phyloP scores from a whole-genome alignment of 108 stramenopile species.

The Ochromonas danica region DNA sequence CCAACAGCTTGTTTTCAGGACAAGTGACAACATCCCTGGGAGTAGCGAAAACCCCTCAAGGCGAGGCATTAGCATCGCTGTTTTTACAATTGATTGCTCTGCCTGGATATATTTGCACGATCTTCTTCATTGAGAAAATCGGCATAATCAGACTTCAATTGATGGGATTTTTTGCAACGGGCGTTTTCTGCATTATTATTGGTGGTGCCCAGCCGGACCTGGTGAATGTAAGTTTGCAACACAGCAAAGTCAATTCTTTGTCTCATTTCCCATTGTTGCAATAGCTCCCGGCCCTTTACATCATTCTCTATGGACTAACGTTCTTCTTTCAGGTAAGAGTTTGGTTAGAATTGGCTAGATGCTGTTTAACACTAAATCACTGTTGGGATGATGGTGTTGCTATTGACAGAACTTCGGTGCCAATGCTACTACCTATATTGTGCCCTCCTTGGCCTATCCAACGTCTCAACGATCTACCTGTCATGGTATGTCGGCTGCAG shows the following conservation, averaged over 20 bases:
- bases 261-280: conserved; percentile 18
- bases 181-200: conserved; percentile 38
- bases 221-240: neutral
- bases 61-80: conserved; percentile 34
- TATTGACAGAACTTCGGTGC: conserved; percentile 60
- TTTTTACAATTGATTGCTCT: conserved; percentile 47
- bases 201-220: conserved; percentile 21
- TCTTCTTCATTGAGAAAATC: conserved; percentile 48
- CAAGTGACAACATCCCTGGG: conserved; percentile 18
- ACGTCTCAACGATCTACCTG: conserved; percentile 47
- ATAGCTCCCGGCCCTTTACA: neutral
- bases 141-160: conserved; percentile 54
- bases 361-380: conserved; percentile 16
- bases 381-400: conserved; percentile 51
- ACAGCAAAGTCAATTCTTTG: conserved; percentile 16
- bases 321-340: conserved; percentile 53
- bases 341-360: conserved; percentile 16
- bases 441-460: too few relatives aligned
- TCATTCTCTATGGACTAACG: conserved; percentile 44
- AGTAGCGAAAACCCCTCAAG: conserved; percentile 14
- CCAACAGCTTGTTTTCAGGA: conserved; percentile 44
- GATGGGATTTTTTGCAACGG: conserved; percentile 42
- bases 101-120: conserved; percentile 56
- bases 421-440: conserved; percentile 16
- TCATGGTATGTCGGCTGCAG: conserved; percentile 61